These are phyloP conservation scores for Scytalidium sp. DNA, from an alignment of 2,329 filamentous ascomycete species.

Conservation along the genomic window DNA sequence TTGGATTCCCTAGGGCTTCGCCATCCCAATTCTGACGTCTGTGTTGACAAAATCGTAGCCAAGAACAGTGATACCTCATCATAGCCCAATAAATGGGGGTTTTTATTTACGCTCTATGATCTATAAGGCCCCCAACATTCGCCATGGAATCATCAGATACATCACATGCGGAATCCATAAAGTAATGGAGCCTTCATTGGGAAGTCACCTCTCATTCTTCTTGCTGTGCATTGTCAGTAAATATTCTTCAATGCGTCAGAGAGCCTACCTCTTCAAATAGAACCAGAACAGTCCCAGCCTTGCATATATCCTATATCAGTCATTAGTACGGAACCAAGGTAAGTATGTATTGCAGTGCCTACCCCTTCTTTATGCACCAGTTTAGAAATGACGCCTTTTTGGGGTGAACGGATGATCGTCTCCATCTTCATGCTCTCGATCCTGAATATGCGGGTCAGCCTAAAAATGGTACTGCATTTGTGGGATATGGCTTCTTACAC, in stretches of 20 bases:
- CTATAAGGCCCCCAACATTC: no score
- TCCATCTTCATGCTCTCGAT: slow-evolving; percentile 93
- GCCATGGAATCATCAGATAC: no score
- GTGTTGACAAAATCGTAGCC: no score
- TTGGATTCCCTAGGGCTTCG: no score
- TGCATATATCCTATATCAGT: slow-evolving; percentile 65
- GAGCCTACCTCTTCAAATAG: slow-evolving; percentile 57
- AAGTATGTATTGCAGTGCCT: slow-evolving; percentile 32
- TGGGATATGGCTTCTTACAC: slow-evolving; percentile 54
- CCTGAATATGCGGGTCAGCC: slow-evolving; percentile 30
- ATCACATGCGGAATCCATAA: no score
- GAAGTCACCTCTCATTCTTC: no score
- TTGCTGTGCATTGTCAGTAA: no score
- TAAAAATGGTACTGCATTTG: slow-evolving; percentile 20
- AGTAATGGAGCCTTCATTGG: no score
- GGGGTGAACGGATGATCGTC: slow-evolving; percentile 75
- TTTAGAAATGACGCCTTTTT: slow-evolving; percentile 68
- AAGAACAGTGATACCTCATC: no score
- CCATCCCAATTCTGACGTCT: no score
- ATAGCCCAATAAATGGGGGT: no score
- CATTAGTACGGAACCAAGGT: slow-evolving; percentile 14
- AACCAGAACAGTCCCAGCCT: slow-evolving; percentile 71
- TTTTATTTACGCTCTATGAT: no score
- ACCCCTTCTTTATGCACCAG: slow-evolving; percentile 74
- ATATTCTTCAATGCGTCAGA: neutral